A percentile compares a stretch with the other conserved stretches of the same genome.
phyloP scores from a whole-genome alignment of 768 basidiomycete species.

The Termitomyces sp. region DNA sequence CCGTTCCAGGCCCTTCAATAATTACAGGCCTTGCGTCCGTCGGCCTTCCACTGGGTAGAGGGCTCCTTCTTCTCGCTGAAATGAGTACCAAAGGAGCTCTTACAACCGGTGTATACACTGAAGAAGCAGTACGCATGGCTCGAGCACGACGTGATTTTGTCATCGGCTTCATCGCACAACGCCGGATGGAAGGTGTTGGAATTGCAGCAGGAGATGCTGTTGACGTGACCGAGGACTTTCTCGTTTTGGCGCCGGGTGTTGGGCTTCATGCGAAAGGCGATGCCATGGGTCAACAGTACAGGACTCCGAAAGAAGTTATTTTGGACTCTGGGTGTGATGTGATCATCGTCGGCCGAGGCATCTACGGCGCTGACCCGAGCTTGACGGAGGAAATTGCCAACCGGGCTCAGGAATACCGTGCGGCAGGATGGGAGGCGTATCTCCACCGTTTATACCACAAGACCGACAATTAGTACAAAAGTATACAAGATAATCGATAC shows the following conservation, averaged over 20 bases:
- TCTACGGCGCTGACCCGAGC: slow-evolving; percentile 63
- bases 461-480: background rate
- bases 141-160: slow-evolving; percentile 79
- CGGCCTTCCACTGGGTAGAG: slow-evolving; percentile 79
- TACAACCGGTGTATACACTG: slow-evolving; percentile 78
- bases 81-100: slow-evolving; percentile 92
- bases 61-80: slow-evolving; percentile 87
- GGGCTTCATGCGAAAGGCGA: slow-evolving; percentile 77
- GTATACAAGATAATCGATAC: background rate
- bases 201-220: slow-evolving; percentile 23
- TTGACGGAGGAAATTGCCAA: slow-evolving; percentile 39
- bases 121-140: slow-evolving; percentile 84
- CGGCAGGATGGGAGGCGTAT: slow-evolving; percentile 91
- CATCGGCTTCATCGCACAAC: slow-evolving; percentile 92
- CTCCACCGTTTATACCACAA: slow-evolving; percentile 37
- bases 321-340: slow-evolving; percentile 83
- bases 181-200: slow-evolving; percentile 69
- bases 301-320: slow-evolving; percentile 83
- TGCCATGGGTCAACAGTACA: slow-evolving; percentile 90
- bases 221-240: slow-evolving; percentile 64
- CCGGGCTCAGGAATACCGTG: slow-evolving; percentile 80
- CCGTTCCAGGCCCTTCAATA: slow-evolving; percentile 93
- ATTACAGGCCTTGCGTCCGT: slow-evolving; percentile 85
- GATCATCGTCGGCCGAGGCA: slow-evolving; percentile 95
- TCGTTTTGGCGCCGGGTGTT: slow-evolving; percentile 91